phyloP scores from a whole-genome alignment of 1,284 basidiomycete species.

The Grifola frondosa region DNA sequence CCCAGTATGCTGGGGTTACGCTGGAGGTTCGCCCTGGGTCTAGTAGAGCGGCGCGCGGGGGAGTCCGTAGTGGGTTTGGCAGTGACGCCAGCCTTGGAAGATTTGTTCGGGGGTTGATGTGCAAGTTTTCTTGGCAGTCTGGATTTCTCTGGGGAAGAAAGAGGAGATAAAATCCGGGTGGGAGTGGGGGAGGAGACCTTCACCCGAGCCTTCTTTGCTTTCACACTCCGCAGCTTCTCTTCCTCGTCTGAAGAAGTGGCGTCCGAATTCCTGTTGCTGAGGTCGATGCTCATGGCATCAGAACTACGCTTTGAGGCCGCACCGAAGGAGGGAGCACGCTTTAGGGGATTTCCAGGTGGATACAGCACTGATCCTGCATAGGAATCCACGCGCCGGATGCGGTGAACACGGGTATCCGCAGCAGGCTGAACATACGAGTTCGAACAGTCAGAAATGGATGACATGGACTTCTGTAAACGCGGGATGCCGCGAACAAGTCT shows the following conservation, averaged over 20 bases:
- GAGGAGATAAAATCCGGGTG: constrained; percentile 18
- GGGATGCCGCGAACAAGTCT: constrained; percentile 37
- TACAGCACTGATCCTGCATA: constrained; percentile 27
- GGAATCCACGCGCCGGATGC: constrained; percentile 33
- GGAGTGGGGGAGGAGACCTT: constrained; percentile 38
- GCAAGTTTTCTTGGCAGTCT: constrained; percentile 16
- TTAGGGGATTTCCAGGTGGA: constrained; percentile 34
- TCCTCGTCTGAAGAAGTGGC: constrained; percentile 73
- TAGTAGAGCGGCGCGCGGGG: constrained; percentile 22
- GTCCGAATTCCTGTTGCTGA: constrained; percentile 31
- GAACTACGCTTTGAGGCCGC: constrained; percentile 32
- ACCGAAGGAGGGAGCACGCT: constrained; percentile 42
- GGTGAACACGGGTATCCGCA: constrained; percentile 28
- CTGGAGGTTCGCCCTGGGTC: constrained; percentile 43
- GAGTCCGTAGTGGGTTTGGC: constrained; percentile 15
- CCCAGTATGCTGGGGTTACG: constrained; percentile 64
- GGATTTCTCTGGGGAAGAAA: constrained; percentile 13
- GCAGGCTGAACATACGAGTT: constrained; percentile 28
- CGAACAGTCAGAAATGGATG: constrained; percentile 36
- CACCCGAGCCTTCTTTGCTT: constrained; percentile 62
- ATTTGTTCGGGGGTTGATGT: constrained; percentile 18
- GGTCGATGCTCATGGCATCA: constrained; percentile 35
- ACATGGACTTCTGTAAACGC: constrained; percentile 33
- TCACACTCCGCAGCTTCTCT: constrained; percentile 58
- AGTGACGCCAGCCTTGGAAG: constrained; percentile 4